Evolutionary conservation across 2,329 filamentous ascomycete genomes (phyloP).

Genomic region (Hypoxylon sp.): DNA sequence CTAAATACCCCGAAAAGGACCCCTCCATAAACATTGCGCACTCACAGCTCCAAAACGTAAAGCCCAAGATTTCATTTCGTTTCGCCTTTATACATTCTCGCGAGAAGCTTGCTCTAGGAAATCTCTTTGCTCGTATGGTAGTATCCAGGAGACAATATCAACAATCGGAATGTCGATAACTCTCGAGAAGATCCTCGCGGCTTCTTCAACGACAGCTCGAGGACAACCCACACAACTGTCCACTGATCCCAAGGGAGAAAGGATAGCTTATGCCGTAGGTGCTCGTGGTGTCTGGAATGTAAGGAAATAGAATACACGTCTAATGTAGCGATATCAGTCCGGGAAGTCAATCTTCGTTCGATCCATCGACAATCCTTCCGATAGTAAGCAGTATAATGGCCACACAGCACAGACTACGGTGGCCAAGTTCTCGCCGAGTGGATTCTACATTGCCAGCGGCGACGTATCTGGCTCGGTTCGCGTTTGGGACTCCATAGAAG

Average conservation of each 20-base stretch:
- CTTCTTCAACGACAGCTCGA: constrained; percentile 83
- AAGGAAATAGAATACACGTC: not conserved
- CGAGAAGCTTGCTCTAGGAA: not conserved
- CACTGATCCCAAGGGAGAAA: constrained; percentile 87
- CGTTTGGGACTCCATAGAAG: constrained; percentile 93
- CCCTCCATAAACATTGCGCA: constrained; percentile 33
- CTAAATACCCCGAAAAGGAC: constrained; percentile 11
- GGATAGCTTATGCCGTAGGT: constrained; percentile 90
- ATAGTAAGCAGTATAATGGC: constrained; percentile 89
- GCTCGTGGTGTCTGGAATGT: not conserved
- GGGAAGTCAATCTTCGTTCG: constrained; percentile 97
- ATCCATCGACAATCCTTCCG: constrained; percentile 88
- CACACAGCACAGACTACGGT: constrained; percentile 92
- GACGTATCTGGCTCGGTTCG: constrained; percentile 86
- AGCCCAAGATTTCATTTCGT: constrained; percentile 5
- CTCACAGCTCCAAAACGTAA: constrained; percentile 23
- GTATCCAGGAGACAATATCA: not conserved
- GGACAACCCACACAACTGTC: constrained; percentile 92
- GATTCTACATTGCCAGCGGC: constrained; percentile 94
- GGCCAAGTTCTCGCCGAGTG: constrained; percentile 92
- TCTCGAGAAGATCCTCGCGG: constrained; percentile 81
- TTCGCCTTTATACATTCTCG: not conserved
- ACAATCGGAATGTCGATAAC: constrained; percentile 62
- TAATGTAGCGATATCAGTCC: constrained; percentile 66
- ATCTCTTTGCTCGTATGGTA: constrained; percentile 16